Percentiles rank a stretch among this genome's conserved stretches.
Evolutionary conservation across 2,329 filamentous ascomycete genomes (phyloP).

Genomic region (Lachnum nothofagi): DNA sequence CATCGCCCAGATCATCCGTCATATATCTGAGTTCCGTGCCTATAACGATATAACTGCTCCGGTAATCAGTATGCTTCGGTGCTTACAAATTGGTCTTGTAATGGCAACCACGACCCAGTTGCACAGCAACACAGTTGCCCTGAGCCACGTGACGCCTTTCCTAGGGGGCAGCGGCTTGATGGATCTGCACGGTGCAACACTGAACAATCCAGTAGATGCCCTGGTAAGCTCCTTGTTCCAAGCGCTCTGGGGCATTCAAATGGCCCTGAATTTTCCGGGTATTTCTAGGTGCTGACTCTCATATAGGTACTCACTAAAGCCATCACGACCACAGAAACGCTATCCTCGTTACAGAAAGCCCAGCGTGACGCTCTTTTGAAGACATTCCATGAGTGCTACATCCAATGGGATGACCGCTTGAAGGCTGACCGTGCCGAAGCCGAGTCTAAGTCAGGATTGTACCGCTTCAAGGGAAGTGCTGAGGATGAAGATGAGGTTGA

Average conservation of each 20-base stretch:
- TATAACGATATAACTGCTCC: constrained; percentile 84
- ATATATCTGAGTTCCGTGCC: constrained; percentile 66
- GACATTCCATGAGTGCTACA: constrained; percentile 67
- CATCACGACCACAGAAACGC: constrained; percentile 45
- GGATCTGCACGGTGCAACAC: constrained; percentile 13
- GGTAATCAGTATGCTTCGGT: constrained; percentile 71
- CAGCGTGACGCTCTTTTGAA: constrained; percentile 55
- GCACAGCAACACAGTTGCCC: constrained; percentile 14
- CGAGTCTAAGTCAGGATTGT: constrained; percentile 69
- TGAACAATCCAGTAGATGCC: constrained; percentile 39
- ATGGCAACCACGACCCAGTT: constrained; percentile 40
- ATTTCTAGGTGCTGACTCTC: too few relatives aligned
- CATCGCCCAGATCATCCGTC: constrained; percentile 62
- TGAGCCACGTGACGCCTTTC: constrained; percentile 51
- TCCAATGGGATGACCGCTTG: constrained; percentile 74
- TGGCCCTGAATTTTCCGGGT: too few relatives aligned
- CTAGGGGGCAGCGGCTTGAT: constrained; percentile 40
- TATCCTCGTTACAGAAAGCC: constrained; percentile 35
- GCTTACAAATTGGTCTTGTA: constrained; percentile 69
- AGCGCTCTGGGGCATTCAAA: too few relatives aligned
- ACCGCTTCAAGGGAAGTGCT: constrained; percentile 72
- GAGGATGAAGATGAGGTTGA: constrained; percentile 73
- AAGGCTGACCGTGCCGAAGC: constrained; percentile 70
- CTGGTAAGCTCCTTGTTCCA: too few relatives aligned
- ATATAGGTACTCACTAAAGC: too few relatives aligned